Evolutionary conservation across 2,329 filamentous ascomycete species (phyloP), one percentile per base, ranked within the genome.

Genomic region (Diaporthe helianthi): DNA sequence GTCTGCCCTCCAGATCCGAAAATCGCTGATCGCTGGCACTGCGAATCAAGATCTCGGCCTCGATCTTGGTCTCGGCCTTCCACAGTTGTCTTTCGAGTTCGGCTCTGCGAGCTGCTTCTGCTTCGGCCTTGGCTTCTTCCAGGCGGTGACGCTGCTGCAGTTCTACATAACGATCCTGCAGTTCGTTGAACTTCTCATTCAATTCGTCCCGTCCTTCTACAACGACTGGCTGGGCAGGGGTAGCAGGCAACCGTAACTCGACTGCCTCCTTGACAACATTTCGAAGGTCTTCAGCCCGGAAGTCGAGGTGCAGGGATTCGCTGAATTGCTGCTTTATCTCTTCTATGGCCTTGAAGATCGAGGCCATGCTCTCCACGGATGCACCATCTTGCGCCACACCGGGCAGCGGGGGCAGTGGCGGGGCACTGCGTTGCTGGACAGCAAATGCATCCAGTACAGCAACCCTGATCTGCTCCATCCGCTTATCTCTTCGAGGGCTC

Each of bases 401-500:
- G 9, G 66, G 66, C 12, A 71, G 38, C 10, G 77, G 75, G 19
- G 75, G 71, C 24, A 77, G 58, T 69, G 77, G 75, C 58, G 79
- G 78, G 24, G 46, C 67, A 69, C 76, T 80, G 60, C 78, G 82
- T 63, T 88, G 84, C 67, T 90, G 87, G 12, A 83, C 77, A 26
- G 85, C 84, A 49, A 98, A 81, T 36, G 92, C 93, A 73, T 98
- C 95, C 66, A 90, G 81, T 31, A 95, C 86, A 52, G 89, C 88
- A 29, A 84, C 83, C 66, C 90, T 91, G 73, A 99, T 93, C 78
- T 95, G 93, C 69, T 98, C 94, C 75, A 94, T 80, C 74, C 89
- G 93, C 75, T 90, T 90, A 76, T 97, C 93, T 71, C 90, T 87
- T 69, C 88, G 87, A 22, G 94, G 93, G 74, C 94, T 98, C 74